Percentiles rank a stretch among this genome's conserved stretches.
phyloP scores from a whole-genome alignment of 1,284 basidiomycete species.

The Chondrostereum purpureum region DNA sequence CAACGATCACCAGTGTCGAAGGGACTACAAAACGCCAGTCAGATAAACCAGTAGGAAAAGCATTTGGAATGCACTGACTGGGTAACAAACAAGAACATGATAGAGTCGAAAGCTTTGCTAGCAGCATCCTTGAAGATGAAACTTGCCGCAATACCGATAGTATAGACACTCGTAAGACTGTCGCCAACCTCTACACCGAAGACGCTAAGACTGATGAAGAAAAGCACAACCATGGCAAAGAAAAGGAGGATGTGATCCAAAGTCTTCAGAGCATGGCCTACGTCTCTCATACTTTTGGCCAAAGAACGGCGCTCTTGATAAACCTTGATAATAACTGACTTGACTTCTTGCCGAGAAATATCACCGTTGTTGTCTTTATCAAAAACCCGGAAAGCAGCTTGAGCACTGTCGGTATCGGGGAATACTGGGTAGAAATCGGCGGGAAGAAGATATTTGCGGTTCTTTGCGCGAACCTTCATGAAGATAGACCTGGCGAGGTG shows the following conservation, averaged over 20 bases:
- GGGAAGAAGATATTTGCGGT: slow-evolving; percentile 55
- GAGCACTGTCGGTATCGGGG: slow-evolving; percentile 45
- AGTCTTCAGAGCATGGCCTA: slow-evolving; percentile 54
- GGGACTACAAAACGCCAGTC: slow-evolving; percentile 36
- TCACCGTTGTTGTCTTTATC: slow-evolving; percentile 76
- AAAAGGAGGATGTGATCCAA: slow-evolving; percentile 57
- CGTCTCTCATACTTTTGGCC: slow-evolving; percentile 67
- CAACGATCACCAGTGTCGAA: slow-evolving; percentile 74
- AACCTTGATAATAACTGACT: slow-evolving; percentile 61
- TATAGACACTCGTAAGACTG: slow-evolving; percentile 63
- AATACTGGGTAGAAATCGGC: slow-evolving; percentile 71
- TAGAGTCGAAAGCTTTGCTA: slow-evolving; percentile 65
- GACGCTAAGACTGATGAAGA: slow-evolving; percentile 67
- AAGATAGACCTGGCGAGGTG: slow-evolving; percentile 69
- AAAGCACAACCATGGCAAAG: slow-evolving; percentile 56
- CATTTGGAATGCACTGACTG: slow-evolving; percentile 44
- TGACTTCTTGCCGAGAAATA: slow-evolving; percentile 72
- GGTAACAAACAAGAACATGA: slow-evolving; percentile 75
- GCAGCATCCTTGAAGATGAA: slow-evolving; percentile 74
- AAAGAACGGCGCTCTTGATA: slow-evolving; percentile 73
- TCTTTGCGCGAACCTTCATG: slow-evolving; percentile 47
- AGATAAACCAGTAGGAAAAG: slow-evolving; percentile 13
- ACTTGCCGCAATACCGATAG: slow-evolving; percentile 60
- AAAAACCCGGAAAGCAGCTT: slow-evolving; percentile 69
- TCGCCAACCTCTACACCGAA: slow-evolving; percentile 59